Base-by-base conservation (phyloP, 768 basidiomycete genomes). In the Termitomyces sp. region DNA sequence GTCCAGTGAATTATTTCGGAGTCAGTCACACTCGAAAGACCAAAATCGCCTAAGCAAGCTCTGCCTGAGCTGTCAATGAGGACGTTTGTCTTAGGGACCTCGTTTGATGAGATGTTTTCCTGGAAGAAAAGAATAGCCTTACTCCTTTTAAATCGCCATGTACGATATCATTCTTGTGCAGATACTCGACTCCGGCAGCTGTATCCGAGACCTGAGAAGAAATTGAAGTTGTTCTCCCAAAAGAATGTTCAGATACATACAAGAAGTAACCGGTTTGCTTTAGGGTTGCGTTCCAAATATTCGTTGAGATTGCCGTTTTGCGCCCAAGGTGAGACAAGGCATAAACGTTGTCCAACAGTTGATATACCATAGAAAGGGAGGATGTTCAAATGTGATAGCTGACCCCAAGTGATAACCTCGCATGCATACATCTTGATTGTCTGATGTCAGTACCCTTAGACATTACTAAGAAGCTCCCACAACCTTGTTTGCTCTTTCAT, bases 101-200 rank as follows among this genome's bases (percentile, higher is more conserved):
- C 24, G 5, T 3, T 35, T 51, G 9, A 28, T 30, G 15, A 35
- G 14, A 17, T 37, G n/a, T 41, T 4, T 50, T 40, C 10, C 3
- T 37, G 40, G 10, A 8, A 4, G 21, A 35, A 10, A 14, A 46
- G 4, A 24, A 35, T 9, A 19, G n/a, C 5, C 34, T 40, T 43
- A 69, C 68, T 40, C 65, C 66, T 64, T 69, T 68, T 19, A 71
- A 58, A 57, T 71, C 68, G 10, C 70, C 68, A 43, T 71, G 70
- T n/a, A 69, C 60, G 9, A 70, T 64, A 19, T 61, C 47, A 35
- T 62, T 49, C 21, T 22, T 28, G 52, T 71, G 70, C 4, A 71
- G 58, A 56, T 69, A 66, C 17, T 63, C 49, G 22, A 71, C 35
- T 15, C 70, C 70, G n/a, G 55, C 46, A 0, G 64, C 67, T 4